Conservation (phyloP, 306 rosid genomes). For the Corylus americana region DNA sequence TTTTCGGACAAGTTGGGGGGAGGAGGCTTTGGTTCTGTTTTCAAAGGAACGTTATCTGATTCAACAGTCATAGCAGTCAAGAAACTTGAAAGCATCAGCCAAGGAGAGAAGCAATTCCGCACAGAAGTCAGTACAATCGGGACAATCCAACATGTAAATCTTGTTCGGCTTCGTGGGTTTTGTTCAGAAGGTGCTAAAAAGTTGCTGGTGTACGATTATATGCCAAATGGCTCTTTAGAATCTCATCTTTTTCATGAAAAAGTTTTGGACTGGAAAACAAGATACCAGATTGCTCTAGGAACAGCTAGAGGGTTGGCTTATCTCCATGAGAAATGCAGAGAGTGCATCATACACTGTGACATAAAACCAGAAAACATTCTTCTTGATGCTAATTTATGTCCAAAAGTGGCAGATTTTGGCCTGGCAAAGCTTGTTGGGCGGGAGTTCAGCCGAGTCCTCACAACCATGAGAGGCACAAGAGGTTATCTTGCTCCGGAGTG, state of each 20-base stretch:
- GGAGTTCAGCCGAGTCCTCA: background rate
- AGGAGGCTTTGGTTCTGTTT: slow-evolving; percentile 87
- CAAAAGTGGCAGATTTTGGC: slow-evolving; percentile 7
- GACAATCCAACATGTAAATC: slow-evolving; percentile 81
- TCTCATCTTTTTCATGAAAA: slow-evolving; percentile 47
- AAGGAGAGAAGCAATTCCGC: slow-evolving; percentile 86
- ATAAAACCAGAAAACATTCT: background rate
- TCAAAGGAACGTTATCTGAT: slow-evolving; percentile 69
- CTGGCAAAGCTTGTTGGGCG: background rate
- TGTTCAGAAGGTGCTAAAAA: slow-evolving; percentile 64
- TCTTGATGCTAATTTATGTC: background rate
- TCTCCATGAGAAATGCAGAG: slow-evolving; percentile 1
- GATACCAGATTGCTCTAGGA: slow-evolving; percentile 41
- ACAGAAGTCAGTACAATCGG: slow-evolving; percentile 80
- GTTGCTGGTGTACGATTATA: slow-evolving; percentile 76
- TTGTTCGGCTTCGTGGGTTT: slow-evolving; percentile 77
- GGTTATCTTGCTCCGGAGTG: background rate
- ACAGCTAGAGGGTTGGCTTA: background rate
- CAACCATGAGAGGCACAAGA: background rate
- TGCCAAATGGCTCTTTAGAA: slow-evolving; percentile 76
- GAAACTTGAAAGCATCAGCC: slow-evolving; percentile 69
- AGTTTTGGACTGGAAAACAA: slow-evolving; percentile 62
- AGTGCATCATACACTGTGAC: slow-evolving; percentile 6
- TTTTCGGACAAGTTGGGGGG: slow-evolving; percentile 85
- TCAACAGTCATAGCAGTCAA: slow-evolving; percentile 73